Evolutionary conservation across 192 early-diverging fungal species (phyloP).

Genomic region (Globomyces pollinis-pini): DNA sequence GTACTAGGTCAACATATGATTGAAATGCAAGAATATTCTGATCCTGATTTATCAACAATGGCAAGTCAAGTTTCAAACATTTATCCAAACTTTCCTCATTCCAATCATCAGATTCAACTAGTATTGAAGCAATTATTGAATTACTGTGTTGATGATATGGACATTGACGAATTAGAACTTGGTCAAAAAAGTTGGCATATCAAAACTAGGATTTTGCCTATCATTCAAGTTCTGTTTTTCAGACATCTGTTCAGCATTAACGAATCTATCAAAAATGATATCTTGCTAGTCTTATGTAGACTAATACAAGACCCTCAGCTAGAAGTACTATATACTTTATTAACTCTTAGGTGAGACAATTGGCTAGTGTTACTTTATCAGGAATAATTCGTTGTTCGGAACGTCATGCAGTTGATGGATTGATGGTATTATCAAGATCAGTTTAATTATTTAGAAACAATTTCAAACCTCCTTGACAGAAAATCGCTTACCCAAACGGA

Average conservation of each 20-base stretch:
- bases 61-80: conserved; percentile 42
- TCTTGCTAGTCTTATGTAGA: conserved; percentile 61
- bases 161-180: conserved; percentile 4
- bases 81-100: conserved; percentile 46
- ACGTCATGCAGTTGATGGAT: conserved; percentile 46
- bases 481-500: not conserved
- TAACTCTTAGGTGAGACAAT: conserved; percentile 50
- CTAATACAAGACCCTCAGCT: conserved; percentile 80
- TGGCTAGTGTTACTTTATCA: conserved; percentile 67
- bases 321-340: conserved; percentile 59
- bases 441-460: not conserved
- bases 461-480: conserved; percentile 1
- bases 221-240: conserved; percentile 83
- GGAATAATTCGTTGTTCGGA: conserved; percentile 74
- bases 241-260: conserved; percentile 68
- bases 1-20: conserved; percentile 50
- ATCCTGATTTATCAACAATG: conserved; percentile 59
- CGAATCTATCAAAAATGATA: conserved; percentile 38
- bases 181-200: conserved; percentile 67
- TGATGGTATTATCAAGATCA: conserved; percentile 32
- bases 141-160: conserved; percentile 20
- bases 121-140: conserved; percentile 51
- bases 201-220: conserved; percentile 66
- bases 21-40: conserved; percentile 64
- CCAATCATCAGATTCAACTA: conserved; percentile 36